Conservation (phyloP, 352 stramenopile genomes). For the Phytophthora capsici region DNA sequence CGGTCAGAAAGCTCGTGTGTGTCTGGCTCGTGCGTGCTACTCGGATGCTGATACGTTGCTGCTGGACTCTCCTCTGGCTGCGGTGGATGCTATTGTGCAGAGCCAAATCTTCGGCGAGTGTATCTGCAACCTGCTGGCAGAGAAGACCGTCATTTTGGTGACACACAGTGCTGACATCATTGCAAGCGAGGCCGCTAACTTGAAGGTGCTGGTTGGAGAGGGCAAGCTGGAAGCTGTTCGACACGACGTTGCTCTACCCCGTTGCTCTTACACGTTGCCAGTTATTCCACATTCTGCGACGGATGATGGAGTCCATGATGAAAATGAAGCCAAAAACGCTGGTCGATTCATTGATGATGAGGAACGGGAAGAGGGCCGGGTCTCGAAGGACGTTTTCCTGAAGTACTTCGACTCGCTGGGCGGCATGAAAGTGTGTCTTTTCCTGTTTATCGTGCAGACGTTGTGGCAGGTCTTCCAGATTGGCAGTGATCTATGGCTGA, state of each 20-base stretch:
- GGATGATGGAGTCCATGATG: constrained; percentile 5
- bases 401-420: constrained; percentile 51
- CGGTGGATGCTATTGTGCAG: constrained; percentile 94
- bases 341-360: constrained; percentile 50
- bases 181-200: constrained; percentile 32
- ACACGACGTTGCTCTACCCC: constrained; percentile 8
- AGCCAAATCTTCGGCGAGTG: constrained; percentile 85
- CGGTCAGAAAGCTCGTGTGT: constrained; percentile 91
- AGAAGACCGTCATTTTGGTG: constrained; percentile 88
- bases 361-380: constrained; percentile 47
- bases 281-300: constrained; percentile 1
- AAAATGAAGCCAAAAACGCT: background rate
- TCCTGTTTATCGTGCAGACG: constrained; percentile 27
- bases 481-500: constrained; percentile 43
- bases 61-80: constrained; percentile 92
- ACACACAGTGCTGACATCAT: constrained; percentile 90
- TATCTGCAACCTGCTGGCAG: constrained; percentile 36
- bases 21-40: constrained; percentile 71
- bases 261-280: constrained; percentile 12
- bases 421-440: constrained; percentile 30
- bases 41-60: constrained; percentile 55
- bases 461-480: constrained; percentile 50
- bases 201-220: constrained; percentile 37
- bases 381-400: constrained; percentile 48
- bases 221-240: constrained; percentile 21